Evolutionary conservation across 345 rosid genomes (phyloP).

Genomic region (Syzygium aqueum): DNA sequence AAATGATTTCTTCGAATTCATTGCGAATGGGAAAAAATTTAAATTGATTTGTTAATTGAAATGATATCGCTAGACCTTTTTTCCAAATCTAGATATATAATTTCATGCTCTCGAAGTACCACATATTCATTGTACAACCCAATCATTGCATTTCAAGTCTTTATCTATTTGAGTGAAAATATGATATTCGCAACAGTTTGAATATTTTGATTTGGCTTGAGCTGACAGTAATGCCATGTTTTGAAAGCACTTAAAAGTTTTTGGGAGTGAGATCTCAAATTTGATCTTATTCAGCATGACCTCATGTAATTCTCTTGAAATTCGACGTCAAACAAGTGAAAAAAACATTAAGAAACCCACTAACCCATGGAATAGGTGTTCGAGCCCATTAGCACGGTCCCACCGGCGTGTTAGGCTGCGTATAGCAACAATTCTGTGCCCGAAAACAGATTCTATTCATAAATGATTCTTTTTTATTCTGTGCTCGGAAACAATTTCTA

Average conservation of each 20-base stretch:
- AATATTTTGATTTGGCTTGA: neutral
- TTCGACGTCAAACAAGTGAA: neutral
- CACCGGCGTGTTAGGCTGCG: neutral
- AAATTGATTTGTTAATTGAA: neutral
- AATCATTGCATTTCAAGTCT: neutral
- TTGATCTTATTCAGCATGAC: neutral
- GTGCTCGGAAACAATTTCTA: too few relatives aligned
- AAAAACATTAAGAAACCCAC: neutral
- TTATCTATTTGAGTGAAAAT: neutral
- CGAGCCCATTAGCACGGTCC: neutral
- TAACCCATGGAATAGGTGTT: neutral
- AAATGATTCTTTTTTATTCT: too few relatives aligned
- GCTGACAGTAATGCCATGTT: neutral
- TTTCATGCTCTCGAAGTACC: neutral
- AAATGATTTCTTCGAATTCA: neutral
- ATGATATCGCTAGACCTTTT: neutral
- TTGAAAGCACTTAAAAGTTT: neutral
- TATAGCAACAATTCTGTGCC: too few relatives aligned
- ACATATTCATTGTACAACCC: neutral
- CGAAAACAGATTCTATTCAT: too few relatives aligned
- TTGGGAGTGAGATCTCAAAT: neutral
- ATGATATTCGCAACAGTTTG: too few relatives aligned
- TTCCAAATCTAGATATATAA: neutral
- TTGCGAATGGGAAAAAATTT: neutral
- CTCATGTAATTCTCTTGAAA: neutral